A percentile compares a stretch with the other conserved stretches of the same genome.
phyloP scores from a whole-genome alignment of 805 yeast genomes.

The Clavispora asparagi region DNA sequence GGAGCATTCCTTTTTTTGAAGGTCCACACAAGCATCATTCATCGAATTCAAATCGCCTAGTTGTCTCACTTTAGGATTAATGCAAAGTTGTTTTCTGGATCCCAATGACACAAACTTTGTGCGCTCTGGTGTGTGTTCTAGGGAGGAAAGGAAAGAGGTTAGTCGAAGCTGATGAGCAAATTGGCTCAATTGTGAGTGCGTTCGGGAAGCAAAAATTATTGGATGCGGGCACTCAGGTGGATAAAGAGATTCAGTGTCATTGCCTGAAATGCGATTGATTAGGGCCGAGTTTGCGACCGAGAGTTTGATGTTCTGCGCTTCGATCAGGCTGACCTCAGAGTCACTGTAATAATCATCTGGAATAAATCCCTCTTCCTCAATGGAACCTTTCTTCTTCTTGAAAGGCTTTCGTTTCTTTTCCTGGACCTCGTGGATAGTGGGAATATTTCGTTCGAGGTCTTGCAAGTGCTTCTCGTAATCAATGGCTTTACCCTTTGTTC shows the following conservation, averaged over 20 bases:
- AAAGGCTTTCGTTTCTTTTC: constrained; percentile 3
- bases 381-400: constrained; percentile 1
- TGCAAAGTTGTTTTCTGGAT: constrained; percentile 81
- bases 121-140: constrained; percentile 43
- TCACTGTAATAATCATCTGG: constrained; percentile 37
- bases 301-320: constrained; percentile 26
- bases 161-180: constrained; percentile 66
- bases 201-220: constrained; percentile 74
- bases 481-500: constrained; percentile 20
- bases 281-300: constrained; percentile 46
- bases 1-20: constrained; percentile 40
- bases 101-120: constrained; percentile 70
- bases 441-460: constrained; percentile 3
- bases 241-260: constrained; percentile 13
- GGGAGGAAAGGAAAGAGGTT: constrained; percentile 61
- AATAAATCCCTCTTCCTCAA: constrained; percentile 14
- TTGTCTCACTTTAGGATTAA: constrained; percentile 56
- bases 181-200: constrained; percentile 85
- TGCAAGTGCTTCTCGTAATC: constrained; percentile 39
- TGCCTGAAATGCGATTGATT: constrained; percentile 37
- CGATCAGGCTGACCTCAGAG: constrained; percentile 10
- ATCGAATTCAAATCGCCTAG: constrained; percentile 48
- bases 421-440: background rate
- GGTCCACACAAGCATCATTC: constrained; percentile 77
- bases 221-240: constrained; percentile 30